Evolutionary conservation across 495 filamentous ascomycete species (phyloP).

Genomic region (Xylaria castorea): DNA sequence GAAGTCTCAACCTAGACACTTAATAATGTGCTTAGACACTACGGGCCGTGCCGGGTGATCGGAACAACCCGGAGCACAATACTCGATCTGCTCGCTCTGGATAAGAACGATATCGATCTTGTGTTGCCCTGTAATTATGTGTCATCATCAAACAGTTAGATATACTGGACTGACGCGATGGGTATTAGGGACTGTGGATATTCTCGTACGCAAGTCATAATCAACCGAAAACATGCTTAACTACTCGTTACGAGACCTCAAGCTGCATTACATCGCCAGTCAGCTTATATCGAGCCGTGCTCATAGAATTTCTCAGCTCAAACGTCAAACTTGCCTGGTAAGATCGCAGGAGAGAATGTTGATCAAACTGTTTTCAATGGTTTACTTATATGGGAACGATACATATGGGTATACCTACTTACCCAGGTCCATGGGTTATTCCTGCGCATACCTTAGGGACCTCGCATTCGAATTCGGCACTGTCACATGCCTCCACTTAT

Average conservation of each 20-base stretch:
- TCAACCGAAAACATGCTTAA: not conserved
- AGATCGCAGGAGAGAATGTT: not conserved
- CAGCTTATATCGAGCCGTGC: not conserved
- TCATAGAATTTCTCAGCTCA: not conserved
- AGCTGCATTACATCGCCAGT: not conserved
- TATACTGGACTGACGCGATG: too few relatives aligned
- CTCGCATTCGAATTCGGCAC: not conserved
- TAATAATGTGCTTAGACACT: not conserved
- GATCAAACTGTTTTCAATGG: not conserved
- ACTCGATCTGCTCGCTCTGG: not conserved
- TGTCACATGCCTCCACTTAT: conserved; percentile 13
- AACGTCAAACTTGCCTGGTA: not conserved
- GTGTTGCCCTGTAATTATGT: not conserved
- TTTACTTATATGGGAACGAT: not conserved
- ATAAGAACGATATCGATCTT: not conserved
- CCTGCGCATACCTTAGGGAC: conserved; percentile 2
- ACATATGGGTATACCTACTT: too few relatives aligned
- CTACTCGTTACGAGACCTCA: not conserved
- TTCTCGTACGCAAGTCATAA: not conserved
- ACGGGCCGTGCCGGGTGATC: conserved; percentile 10
- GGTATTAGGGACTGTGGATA: not conserved
- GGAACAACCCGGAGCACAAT: not conserved
- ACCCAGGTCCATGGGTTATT: too few relatives aligned
- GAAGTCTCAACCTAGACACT: not conserved
- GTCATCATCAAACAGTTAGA: not conserved